Percentiles rank a stretch among this genome's conserved stretches.
phyloP scores from a whole-genome alignment of 2,329 filamentous ascomycete species.

The Aspergillus sp. region DNA sequence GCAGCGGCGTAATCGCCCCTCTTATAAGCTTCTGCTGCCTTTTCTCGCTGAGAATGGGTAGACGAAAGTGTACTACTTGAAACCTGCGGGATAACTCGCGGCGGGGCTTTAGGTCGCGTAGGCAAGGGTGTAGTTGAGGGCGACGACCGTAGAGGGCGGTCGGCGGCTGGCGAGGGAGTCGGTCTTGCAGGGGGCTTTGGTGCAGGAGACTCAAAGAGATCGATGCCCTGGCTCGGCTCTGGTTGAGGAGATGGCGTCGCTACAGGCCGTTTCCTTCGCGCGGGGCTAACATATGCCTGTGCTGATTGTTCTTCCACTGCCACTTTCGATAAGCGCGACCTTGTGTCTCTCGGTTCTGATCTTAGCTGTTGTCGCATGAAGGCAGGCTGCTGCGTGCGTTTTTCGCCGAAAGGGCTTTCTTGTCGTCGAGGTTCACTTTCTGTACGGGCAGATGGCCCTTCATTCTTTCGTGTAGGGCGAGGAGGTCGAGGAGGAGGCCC shows the following conservation, averaged over 20 bases:
- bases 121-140: slow-evolving; percentile 48
- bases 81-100: slow-evolving; percentile 61
- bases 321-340: slow-evolving; percentile 67
- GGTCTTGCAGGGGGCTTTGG: slow-evolving; percentile 27
- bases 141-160: slow-evolving; percentile 40
- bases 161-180: slow-evolving; percentile 34
- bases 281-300: slow-evolving; percentile 84
- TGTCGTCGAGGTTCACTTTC: slow-evolving; percentile 21
- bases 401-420: slow-evolving; percentile 24
- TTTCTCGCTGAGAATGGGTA: slow-evolving; percentile 74
- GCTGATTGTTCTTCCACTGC: slow-evolving; percentile 76
- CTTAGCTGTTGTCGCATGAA: slow-evolving; percentile 56
- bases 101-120: slow-evolving; percentile 48
- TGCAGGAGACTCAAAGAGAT: slow-evolving; percentile 61
- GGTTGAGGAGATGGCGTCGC: slow-evolving; percentile 39
- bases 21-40: slow-evolving; percentile 88
- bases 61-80: slow-evolving; percentile 68
- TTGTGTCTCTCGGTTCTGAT: slow-evolving; percentile 47
- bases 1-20: slow-evolving; percentile 88
- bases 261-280: slow-evolving; percentile 66
- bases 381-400: slow-evolving; percentile 41
- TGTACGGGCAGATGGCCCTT: slow-evolving; percentile 21
- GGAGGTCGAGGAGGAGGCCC: slow-evolving; percentile 23
- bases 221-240: slow-evolving; percentile 52
- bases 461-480: slow-evolving; percentile 26